These are phyloP conservation scores for Cymbopogon citratus DNA, from an alignment of 176 grass and related monocot species.

Conservation along the genomic window DNA sequence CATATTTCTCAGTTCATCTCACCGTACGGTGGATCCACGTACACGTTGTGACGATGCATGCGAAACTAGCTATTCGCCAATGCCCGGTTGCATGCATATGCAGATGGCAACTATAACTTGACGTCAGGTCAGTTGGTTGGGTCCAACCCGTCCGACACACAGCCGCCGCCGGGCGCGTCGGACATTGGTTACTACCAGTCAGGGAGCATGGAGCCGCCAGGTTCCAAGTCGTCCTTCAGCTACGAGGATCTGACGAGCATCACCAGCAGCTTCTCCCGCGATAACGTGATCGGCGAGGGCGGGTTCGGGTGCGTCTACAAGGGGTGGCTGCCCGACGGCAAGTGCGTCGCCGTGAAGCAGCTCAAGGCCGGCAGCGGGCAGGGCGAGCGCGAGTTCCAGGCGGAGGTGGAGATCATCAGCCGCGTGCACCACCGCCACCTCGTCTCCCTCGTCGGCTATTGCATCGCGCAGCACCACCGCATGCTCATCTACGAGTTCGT, in stretches of 20 bases:
- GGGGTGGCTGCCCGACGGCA: slow-evolving; percentile 61
- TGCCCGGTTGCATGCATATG: not conserved
- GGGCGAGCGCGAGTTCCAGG: slow-evolving; percentile 75
- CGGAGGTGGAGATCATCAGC: slow-evolving; percentile 93
- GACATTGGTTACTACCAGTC: slow-evolving; percentile 35
- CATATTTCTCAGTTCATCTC: no score
- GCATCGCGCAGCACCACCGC: slow-evolving; percentile 52
- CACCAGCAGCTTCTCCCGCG: slow-evolving; percentile 55
- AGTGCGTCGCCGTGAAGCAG: slow-evolving; percentile 76
- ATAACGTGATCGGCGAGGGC: slow-evolving; percentile 75
- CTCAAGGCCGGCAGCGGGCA: slow-evolving; percentile 68
- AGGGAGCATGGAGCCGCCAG: slow-evolving; percentile 21
- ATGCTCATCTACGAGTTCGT: slow-evolving; percentile 91
- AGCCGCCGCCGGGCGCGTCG: not conserved
- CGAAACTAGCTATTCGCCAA: no score
- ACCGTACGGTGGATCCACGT: no score
- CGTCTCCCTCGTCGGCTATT: slow-evolving; percentile 82
- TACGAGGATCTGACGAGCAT: slow-evolving; percentile 76
- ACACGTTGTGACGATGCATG: not conserved
- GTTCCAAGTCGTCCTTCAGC: slow-evolving; percentile 57
- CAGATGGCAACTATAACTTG: no score
- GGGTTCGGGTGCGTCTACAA: slow-evolving; percentile 84
- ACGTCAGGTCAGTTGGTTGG: slow-evolving; percentile 16
- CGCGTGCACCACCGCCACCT: slow-evolving; percentile 91
- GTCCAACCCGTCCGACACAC: slow-evolving; percentile 5